Percentiles rank a stretch among this genome's conserved stretches.
These are phyloP conservation scores for Sphaerulina musiva DNA, from an alignment of 2,329 filamentous ascomycete species.

Conservation along the genomic window DNA sequence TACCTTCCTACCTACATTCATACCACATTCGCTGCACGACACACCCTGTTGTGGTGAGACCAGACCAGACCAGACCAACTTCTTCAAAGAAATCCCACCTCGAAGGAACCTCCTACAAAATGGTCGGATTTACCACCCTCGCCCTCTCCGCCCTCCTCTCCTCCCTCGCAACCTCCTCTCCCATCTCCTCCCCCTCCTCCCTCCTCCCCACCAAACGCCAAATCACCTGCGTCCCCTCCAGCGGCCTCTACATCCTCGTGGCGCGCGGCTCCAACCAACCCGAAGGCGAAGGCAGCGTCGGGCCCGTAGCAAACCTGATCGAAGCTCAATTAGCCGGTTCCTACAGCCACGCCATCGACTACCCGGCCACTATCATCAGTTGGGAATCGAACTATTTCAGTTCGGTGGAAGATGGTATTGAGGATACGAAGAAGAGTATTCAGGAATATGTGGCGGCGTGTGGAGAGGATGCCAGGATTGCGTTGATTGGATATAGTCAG, in stretches of 20 bases:
- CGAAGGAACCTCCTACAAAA: too few relatives aligned
- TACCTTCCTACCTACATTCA: too few relatives aligned
- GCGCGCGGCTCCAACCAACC: conserved; percentile 31
- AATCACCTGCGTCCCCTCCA: conserved; percentile 15
- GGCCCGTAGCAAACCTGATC: conserved; percentile 31
- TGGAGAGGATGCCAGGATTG: conserved; percentile 28
- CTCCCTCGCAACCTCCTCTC: not conserved
- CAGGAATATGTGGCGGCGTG: conserved; percentile 29
- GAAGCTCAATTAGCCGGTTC: conserved; percentile 31
- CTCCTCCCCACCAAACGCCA: conserved; percentile 15
- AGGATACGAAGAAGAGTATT: conserved; percentile 30
- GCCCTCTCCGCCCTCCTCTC: not conserved
- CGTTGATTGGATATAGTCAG: conserved; percentile 36
- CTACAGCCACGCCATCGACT: conserved; percentile 31
- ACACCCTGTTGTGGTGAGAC: too few relatives aligned
- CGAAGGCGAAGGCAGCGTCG: conserved; percentile 32
- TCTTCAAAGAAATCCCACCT: too few relatives aligned
- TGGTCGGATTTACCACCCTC: too few relatives aligned
- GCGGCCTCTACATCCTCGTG: conserved; percentile 34
- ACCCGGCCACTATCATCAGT: conserved; percentile 22
- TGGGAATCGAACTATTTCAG: conserved; percentile 15
- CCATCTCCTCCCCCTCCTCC: too few relatives aligned
- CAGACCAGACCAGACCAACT: too few relatives aligned
- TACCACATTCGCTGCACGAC: too few relatives aligned
- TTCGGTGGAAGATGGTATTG: conserved; percentile 31